A percentile compares a stretch with the other conserved stretches of the same genome.
phyloP scores from a whole-genome alignment of 345 rosid species.

The Laguncularia racemosa region DNA sequence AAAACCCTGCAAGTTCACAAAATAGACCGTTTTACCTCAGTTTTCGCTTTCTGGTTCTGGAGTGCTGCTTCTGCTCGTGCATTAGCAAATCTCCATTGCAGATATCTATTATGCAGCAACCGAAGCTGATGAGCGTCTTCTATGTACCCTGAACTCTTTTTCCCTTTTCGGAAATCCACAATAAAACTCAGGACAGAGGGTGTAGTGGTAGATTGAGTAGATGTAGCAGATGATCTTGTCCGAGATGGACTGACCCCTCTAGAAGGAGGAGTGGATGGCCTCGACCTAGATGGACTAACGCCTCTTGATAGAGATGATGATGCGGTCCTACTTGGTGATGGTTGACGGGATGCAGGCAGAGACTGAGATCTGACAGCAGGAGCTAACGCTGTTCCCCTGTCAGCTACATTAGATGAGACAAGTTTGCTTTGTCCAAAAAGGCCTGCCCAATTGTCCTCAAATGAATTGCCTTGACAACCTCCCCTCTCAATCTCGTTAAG shows the following conservation, averaged over 20 bases:
- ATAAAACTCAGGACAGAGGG: constrained; percentile 86
- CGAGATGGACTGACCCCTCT: constrained; percentile 81
- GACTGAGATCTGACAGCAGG: constrained; percentile 52
- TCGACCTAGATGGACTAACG: constrained; percentile 26
- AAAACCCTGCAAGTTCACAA: not conserved
- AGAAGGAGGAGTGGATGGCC: constrained; percentile 70
- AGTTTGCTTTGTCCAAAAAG: constrained; percentile 35
- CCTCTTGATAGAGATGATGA: constrained; percentile 43
- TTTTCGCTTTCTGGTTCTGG: constrained; percentile 53
- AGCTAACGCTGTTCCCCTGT: constrained; percentile 33
- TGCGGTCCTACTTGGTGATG: constrained; percentile 58
- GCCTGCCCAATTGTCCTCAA: constrained; percentile 34
- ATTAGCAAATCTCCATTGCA: constrained; percentile 94
- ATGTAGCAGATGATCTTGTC: constrained; percentile 46
- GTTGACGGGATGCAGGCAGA: constrained; percentile 44
- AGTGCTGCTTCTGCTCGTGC: constrained; percentile 65
- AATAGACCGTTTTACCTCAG: constrained; percentile 52
- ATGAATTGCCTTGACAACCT: constrained; percentile 34
- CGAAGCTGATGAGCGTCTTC: constrained; percentile 94
- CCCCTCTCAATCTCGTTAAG: constrained; percentile 32
- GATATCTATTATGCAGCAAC: constrained; percentile 65
- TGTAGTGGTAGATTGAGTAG: constrained; percentile 48
- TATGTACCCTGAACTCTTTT: constrained; percentile 48
- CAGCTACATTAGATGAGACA: constrained; percentile 36
- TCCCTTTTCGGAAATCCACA: constrained; percentile 73